These are phyloP conservation scores for Cyphellophora attinorum DNA, from an alignment of 2,329 filamentous ascomycete species.

Conservation along the genomic window DNA sequence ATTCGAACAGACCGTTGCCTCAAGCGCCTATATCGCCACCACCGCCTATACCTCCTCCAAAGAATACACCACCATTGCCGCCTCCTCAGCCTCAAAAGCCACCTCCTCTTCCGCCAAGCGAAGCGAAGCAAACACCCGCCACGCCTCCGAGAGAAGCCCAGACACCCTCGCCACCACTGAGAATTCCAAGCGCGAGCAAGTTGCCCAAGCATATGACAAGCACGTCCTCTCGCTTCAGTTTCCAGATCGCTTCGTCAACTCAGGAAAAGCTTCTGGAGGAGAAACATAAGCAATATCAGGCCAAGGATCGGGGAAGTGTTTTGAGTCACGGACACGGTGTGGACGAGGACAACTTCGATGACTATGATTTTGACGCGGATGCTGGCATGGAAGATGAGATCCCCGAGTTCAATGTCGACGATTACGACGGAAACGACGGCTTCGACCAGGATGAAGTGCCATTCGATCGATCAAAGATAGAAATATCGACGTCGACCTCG, in stretches of 20 bases:
- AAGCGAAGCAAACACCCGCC: constrained; percentile 6
- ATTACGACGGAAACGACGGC: constrained; percentile 32
- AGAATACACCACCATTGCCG: neutral
- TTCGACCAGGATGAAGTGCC: constrained; percentile 16
- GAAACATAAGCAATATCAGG: constrained; percentile 47
- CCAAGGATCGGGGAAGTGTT: constrained; percentile 26
- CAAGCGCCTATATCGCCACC: constrained; percentile 20
- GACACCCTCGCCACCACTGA: constrained; percentile 15
- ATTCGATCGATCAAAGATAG: constrained; percentile 4
- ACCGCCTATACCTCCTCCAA: constrained; percentile 16
- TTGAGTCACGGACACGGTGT: constrained; percentile 19
- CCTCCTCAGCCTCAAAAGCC: constrained; percentile 2
- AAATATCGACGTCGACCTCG: neutral
- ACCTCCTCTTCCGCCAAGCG: neutral
- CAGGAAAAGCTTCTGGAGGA: constrained; percentile 57
- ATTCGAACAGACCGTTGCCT: constrained; percentile 19
- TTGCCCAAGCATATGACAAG: constrained; percentile 42
- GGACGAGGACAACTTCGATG: constrained; percentile 27
- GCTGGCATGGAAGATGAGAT: constrained; percentile 37
- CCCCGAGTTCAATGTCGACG: constrained; percentile 35
- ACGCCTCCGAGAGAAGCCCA: constrained; percentile 15
- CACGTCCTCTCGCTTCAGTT: constrained; percentile 55
- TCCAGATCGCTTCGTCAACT: constrained; percentile 52
- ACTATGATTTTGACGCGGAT: constrained; percentile 34
- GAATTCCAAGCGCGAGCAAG: constrained; percentile 17